Conservation (phyloP, 1,139 yeast species). For the Blastobotrys proliferans region DNA sequence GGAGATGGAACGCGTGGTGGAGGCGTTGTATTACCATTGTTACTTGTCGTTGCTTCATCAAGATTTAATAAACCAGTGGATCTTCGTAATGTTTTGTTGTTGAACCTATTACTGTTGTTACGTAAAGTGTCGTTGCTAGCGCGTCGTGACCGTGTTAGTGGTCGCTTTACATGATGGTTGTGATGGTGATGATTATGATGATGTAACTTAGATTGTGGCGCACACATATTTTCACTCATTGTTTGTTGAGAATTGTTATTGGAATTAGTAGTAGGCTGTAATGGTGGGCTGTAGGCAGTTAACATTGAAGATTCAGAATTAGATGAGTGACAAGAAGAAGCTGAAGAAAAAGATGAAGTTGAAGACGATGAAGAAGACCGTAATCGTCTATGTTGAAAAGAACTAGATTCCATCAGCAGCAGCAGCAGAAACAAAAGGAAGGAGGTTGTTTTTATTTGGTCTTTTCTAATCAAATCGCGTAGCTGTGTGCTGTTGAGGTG, state of each 20-base stretch:
- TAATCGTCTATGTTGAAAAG: slow-evolving; percentile 13
- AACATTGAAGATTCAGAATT: slow-evolving; percentile 13
- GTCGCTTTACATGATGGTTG: too few relatives aligned
- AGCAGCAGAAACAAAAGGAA: not conserved
- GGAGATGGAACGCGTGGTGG: slow-evolving; percentile 12
- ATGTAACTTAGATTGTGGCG: slow-evolving; percentile 7
- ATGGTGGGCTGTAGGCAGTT: slow-evolving; percentile 15
- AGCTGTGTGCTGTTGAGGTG: too few relatives aligned
- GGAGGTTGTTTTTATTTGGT: slow-evolving; percentile 2
- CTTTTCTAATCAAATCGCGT: not conserved
- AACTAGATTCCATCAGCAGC: slow-evolving; percentile 6
- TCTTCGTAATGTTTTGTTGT: slow-evolving; percentile 31
- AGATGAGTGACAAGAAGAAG: slow-evolving; percentile 11
- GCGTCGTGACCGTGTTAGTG: slow-evolving; percentile 5
- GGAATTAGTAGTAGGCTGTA: slow-evolving; percentile 10
- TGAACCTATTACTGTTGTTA: slow-evolving; percentile 2
- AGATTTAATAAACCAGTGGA: slow-evolving; percentile 40
- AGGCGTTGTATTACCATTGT: not conserved
- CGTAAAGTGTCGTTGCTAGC: slow-evolving; percentile 4
- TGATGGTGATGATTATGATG: too few relatives aligned
- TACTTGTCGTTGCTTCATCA: slow-evolving; percentile 33
- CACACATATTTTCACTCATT: slow-evolving; percentile 9
- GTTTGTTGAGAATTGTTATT: not conserved
- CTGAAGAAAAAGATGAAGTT: slow-evolving; percentile 14
- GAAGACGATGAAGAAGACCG: slow-evolving; percentile 13